A percentile compares a stretch with the other conserved stretches of the same genome.
These are phyloP conservation scores for Ehretia macrophylla DNA, from an alignment of 257 asterid genomes.

Conservation along the genomic window DNA sequence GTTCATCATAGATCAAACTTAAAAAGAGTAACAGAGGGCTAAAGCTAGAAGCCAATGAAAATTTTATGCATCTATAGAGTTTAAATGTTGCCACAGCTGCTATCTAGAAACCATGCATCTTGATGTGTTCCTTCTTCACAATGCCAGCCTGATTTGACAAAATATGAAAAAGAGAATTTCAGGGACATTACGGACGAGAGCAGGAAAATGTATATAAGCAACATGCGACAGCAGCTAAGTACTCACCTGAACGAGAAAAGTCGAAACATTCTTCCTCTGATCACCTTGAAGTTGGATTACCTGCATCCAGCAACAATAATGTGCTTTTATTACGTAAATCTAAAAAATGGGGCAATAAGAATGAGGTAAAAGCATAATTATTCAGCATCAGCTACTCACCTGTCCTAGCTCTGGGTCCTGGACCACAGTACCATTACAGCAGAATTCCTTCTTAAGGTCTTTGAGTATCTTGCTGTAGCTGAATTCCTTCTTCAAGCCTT, in stretches of 20 bases:
- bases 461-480: constrained; percentile 77
- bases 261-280: constrained; percentile 41
- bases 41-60: not conserved
- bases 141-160: constrained; percentile 59
- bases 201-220: too few species aligned
- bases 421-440: constrained; percentile 90
- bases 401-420: constrained; percentile 84
- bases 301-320: constrained; percentile 6
- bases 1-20: not conserved
- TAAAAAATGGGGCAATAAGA: not conserved
- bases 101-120: constrained; percentile 72
- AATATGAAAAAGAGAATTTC: not conserved
- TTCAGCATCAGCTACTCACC: constrained; percentile 24
- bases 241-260: constrained; percentile 28
- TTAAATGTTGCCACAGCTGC: constrained; percentile 9
- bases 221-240: too few species aligned
- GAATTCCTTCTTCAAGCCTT: constrained; percentile 78
- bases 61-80: not conserved
- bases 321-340: not conserved
- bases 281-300: constrained; percentile 47
- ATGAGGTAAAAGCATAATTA: not conserved
- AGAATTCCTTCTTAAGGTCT: constrained; percentile 78
- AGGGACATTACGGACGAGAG: not conserved
- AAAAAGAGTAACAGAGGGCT: not conserved
- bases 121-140: constrained; percentile 78